Evolutionary conservation across 2,329 filamentous ascomycete species (phyloP).

Genomic region (Neurospora crassa): DNA sequence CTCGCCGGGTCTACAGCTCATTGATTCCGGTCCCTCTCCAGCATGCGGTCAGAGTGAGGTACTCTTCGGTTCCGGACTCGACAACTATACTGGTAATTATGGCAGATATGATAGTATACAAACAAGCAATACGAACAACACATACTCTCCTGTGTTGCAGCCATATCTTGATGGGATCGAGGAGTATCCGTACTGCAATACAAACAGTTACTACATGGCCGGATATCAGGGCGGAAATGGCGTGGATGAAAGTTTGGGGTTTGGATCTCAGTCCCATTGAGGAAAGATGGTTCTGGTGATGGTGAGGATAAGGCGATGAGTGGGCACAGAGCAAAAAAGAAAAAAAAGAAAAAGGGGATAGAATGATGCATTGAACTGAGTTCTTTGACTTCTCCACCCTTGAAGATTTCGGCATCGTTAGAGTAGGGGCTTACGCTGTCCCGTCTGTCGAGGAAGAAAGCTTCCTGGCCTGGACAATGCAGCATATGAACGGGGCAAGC

Average conservation of each 20-base stretch:
- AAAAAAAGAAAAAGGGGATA: too few species aligned
- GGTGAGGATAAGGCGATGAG: not conserved
- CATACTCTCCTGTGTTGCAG: not conserved
- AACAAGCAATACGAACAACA: not conserved
- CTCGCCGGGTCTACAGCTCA: not conserved
- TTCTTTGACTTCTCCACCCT: not conserved
- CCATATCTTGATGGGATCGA: not conserved
- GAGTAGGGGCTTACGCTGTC: not conserved
- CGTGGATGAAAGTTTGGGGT: not conserved
- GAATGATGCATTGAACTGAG: too few species aligned
- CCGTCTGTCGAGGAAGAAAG: too few species aligned
- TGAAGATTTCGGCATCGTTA: not conserved
- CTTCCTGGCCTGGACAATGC: not conserved
- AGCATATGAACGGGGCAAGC: not conserved
- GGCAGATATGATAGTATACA: not conserved
- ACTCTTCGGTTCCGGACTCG: not conserved
- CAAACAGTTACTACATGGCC: not conserved
- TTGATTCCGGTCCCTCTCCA: not conserved
- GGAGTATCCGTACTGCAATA: not conserved
- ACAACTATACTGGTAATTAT: not conserved
- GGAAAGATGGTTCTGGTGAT: not conserved
- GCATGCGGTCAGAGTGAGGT: not conserved
- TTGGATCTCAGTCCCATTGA: not conserved
- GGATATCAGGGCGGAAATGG: not conserved
- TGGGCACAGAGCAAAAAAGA: not conserved